Evolutionary conservation across 768 basidiomycete genomes (phyloP).

Genomic region (Tephrocybe sp.): DNA sequence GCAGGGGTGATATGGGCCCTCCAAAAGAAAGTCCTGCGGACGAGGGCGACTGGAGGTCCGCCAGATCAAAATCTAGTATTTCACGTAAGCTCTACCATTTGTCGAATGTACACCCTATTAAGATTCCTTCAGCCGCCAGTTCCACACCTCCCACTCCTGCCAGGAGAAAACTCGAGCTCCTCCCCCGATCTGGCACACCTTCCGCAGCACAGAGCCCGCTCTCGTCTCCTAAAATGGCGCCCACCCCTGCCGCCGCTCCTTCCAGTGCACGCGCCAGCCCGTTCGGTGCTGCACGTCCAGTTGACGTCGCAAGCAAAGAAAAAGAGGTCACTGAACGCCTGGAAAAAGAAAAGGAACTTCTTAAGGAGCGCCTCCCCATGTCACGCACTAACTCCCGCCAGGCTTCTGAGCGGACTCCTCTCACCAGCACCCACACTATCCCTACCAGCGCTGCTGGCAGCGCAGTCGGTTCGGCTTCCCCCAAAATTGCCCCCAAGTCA

Average conservation of each 20-base stretch:
- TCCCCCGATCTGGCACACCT: conserved; percentile 71
- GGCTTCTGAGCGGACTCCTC: conserved; percentile 44
- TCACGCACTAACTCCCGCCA: conserved; percentile 52
- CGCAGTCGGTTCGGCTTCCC: conserved; percentile 23
- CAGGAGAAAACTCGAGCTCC: conserved; percentile 81
- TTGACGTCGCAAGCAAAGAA: conserved; percentile 79
- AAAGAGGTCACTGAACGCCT: conserved; percentile 71
- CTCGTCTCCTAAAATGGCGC: conserved; percentile 73
- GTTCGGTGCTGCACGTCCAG: conserved; percentile 87
- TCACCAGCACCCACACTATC: conserved; percentile 32
- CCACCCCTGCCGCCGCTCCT: conserved; percentile 32
- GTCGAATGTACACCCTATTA: neutral
- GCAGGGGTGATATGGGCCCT: conserved; percentile 54
- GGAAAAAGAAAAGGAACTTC: conserved; percentile 63
- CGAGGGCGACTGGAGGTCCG: conserved; percentile 73
- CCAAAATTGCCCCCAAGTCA: conserved; percentile 28
- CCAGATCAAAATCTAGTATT: conserved; percentile 45
- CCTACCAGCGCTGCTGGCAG: conserved; percentile 21
- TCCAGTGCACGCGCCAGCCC: conserved; percentile 59
- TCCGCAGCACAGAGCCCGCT: conserved; percentile 75
- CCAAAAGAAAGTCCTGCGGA: conserved; percentile 48
- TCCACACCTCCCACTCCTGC: conserved; percentile 82
- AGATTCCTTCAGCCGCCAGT: conserved; percentile 47
- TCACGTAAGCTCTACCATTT: conserved; percentile 54
- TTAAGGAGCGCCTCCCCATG: conserved; percentile 52